phyloP scores from a whole-genome alignment of 2,329 filamentous ascomycete genomes.

The Fusarium sp. region DNA sequence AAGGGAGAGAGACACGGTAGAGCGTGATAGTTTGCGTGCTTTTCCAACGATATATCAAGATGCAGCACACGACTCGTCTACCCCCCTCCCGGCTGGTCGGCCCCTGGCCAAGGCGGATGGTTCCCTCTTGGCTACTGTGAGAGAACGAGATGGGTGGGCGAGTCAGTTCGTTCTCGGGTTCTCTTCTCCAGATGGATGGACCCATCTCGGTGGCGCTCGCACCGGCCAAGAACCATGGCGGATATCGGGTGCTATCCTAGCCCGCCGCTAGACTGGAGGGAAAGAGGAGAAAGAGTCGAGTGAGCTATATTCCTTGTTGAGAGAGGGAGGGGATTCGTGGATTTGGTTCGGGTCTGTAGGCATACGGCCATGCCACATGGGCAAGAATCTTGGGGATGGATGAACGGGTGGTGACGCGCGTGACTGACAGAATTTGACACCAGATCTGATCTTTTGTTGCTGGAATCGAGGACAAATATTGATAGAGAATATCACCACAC shows the following conservation, averaged over 20 bases:
- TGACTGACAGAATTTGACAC: neutral
- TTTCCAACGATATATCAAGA: neutral
- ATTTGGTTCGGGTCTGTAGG: slow-evolving; percentile 7
- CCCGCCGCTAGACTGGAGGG: neutral
- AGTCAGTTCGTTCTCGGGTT: slow-evolving; percentile 5
- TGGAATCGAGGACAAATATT: neutral
- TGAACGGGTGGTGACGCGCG: neutral
- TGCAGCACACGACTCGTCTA: slow-evolving; percentile 15
- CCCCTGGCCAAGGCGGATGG: slow-evolving; percentile 27
- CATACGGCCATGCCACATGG: slow-evolving; percentile 36
- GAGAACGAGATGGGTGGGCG: slow-evolving; percentile 1
- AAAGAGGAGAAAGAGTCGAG: neutral
- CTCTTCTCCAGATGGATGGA: slow-evolving; percentile 6
- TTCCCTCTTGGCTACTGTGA: slow-evolving; percentile 9
- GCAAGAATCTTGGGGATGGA: neutral
- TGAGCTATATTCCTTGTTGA: slow-evolving; percentile 23
- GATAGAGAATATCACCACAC: neutral
- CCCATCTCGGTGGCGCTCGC: slow-evolving; percentile 5
- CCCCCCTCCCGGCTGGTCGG: slow-evolving; percentile 30
- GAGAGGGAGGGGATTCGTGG: slow-evolving; percentile 23
- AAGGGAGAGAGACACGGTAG: slow-evolving; percentile 2
- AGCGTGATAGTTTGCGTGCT: neutral
- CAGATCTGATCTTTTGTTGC: neutral
- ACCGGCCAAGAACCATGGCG: slow-evolving; percentile 4
- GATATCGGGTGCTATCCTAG: slow-evolving; percentile 3